Evolutionary conservation across 176 grass and related monocot species (phyloP).

Genomic region (Bothriochloa decipiens): DNA sequence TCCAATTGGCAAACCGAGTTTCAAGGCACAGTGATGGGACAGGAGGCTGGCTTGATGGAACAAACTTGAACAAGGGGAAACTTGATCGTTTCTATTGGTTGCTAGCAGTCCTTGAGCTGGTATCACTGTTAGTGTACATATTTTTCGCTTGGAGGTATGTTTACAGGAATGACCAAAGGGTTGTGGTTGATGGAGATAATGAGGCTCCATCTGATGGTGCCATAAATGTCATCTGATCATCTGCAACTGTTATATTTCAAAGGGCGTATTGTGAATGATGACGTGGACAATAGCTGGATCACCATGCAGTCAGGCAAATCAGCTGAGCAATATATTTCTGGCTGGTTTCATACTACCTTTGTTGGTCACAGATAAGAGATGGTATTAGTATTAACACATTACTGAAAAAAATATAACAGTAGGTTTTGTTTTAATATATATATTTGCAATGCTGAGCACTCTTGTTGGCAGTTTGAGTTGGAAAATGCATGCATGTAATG

Average conservation of each 20-base stretch:
- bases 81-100: constrained; percentile 84
- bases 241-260: neutral
- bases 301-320: neutral
- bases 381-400: neutral
- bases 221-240: constrained; percentile 18
- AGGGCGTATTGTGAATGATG: neutral
- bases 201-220: neutral
- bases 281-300: neutral
- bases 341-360: neutral
- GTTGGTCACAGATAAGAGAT: neutral
- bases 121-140: constrained; percentile 55
- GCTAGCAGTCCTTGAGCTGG: constrained; percentile 53
- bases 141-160: constrained; percentile 64
- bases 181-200: constrained; percentile 21
- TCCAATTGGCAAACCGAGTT: constrained; percentile 62
- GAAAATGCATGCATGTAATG: too few relatives aligned
- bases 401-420: neutral
- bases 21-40: constrained; percentile 36
- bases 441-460: too few relatives aligned
- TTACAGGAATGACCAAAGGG: constrained; percentile 58
- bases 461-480: too few relatives aligned
- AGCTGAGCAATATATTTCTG: neutral
- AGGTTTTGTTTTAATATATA: neutral
- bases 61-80: constrained; percentile 65
- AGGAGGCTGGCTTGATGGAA: constrained; percentile 73